Evolutionary conservation across 2,329 filamentous ascomycete genomes (phyloP).

Genomic region (Diaporthe velutina): DNA sequence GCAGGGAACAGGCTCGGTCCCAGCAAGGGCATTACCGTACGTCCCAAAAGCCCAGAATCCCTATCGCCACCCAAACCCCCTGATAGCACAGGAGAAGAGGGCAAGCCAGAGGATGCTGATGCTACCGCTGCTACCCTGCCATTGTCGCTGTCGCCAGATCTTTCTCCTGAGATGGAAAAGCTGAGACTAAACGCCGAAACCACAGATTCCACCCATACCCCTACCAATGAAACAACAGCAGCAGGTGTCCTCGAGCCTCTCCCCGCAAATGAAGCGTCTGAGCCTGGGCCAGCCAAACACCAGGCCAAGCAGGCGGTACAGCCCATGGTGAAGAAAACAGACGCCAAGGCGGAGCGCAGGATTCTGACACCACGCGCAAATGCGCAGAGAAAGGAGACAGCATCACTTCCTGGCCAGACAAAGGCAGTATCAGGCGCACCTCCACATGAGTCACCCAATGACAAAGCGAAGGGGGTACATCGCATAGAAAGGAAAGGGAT

Average conservation of each 20-base stretch:
- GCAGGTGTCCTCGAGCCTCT: constrained; percentile 25
- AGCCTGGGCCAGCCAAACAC: constrained; percentile 30
- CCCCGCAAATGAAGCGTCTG: constrained; percentile 29
- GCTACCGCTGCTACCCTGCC: constrained; percentile 26
- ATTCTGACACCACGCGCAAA: constrained; percentile 17
- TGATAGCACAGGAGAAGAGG: constrained; percentile 26
- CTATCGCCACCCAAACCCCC: constrained; percentile 29
- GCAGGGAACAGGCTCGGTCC: constrained; percentile 32
- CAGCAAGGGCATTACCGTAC: constrained; percentile 39
- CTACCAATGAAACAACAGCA: constrained; percentile 20
- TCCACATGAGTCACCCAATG: constrained; percentile 11
- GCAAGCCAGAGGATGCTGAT: not conserved
- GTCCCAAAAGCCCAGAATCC: constrained; percentile 36
- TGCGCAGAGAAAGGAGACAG: constrained; percentile 19
- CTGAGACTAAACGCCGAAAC: constrained; percentile 39
- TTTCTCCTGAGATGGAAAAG: constrained; percentile 36
- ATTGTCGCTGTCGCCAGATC: constrained; percentile 27
- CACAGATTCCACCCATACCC: constrained; percentile 34
- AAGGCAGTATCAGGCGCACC: not conserved
- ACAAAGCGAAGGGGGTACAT: not conserved
- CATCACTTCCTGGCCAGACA: not conserved
- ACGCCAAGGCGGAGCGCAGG: constrained; percentile 1
- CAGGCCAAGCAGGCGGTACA: constrained; percentile 35
- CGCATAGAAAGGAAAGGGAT: not conserved
- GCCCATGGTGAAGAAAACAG: constrained; percentile 28